Evolutionary conservation across 148 eudicot genomes (phyloP).

Genomic region (Mesembryanthemum crystallinum): DNA sequence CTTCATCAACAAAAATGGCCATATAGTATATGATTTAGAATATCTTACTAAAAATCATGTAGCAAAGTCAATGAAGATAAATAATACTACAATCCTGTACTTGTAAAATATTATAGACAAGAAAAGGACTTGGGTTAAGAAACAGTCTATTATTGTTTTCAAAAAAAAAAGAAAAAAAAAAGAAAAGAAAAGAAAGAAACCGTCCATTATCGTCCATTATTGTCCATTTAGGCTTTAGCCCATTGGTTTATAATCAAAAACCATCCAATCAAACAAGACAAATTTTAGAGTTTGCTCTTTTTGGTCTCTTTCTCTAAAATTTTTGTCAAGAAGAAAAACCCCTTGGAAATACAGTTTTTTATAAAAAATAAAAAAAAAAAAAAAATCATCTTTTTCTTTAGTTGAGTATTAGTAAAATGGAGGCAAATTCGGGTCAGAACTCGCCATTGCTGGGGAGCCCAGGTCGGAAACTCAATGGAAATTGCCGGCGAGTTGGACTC

Average conservation of each 20-base stretch:
- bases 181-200: neutral
- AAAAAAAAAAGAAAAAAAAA: too few relatives aligned
- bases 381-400: too few relatives aligned
- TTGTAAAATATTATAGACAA: too few relatives aligned
- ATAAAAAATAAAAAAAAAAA: too few relatives aligned
- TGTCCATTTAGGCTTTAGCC: neutral
- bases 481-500: conserved; percentile 26
- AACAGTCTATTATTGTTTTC: neutral
- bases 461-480: conserved; percentile 24
- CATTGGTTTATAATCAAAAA: neutral
- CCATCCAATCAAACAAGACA: conserved; percentile 5
- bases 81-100: neutral
- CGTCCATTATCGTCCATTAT: neutral
- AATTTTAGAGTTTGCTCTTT: neutral
- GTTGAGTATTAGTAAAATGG: too few relatives aligned
- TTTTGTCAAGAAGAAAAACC: too few relatives aligned
- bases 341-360: too few relatives aligned
- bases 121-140: too few relatives aligned
- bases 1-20: neutral
- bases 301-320: neutral
- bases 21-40: too few relatives aligned
- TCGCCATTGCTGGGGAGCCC: conserved; percentile 31
- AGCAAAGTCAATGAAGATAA: neutral
- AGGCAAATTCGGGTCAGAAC: conserved; percentile 22
- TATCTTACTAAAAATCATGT: too few relatives aligned